Conservation (phyloP, 1,284 basidiomycete genomes). For the Trichosporon sp. region DNA sequence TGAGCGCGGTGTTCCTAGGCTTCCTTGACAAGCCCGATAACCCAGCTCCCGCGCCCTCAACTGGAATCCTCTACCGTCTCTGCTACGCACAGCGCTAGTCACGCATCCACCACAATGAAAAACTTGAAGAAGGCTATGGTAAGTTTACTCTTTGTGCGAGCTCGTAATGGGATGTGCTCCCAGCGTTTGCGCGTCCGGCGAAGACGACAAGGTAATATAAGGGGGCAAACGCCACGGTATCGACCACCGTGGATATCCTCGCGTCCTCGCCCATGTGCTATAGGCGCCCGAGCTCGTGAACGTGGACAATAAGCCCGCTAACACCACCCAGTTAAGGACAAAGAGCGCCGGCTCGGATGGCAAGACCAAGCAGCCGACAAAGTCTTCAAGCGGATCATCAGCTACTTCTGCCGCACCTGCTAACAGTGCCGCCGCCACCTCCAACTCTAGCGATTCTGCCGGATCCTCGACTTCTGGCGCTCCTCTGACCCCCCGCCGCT, state of each 20-base stretch:
- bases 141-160: conserved; percentile 25
- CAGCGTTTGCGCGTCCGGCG: not conserved
- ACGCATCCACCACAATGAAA: conserved; percentile 62
- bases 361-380: conserved; percentile 40
- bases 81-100: not conserved
- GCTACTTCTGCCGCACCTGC: conserved; percentile 47
- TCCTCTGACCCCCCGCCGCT: conserved; percentile 44
- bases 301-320: not conserved
- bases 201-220: conserved; percentile 1
- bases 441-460: conserved; percentile 4
- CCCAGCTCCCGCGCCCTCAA: not conserved
- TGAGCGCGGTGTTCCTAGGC: conserved; percentile 1
- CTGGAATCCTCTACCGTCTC: not conserved
- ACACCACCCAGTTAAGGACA: conserved; percentile 30
- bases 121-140: conserved; percentile 84
- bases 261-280: not conserved
- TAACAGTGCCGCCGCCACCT: conserved; percentile 2
- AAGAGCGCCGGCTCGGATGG: conserved; percentile 34
- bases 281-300: not conserved
- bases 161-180: conserved; percentile 1
- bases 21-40: not conserved
- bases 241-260: not conserved
- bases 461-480: conserved; percentile 34
- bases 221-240: not conserved
- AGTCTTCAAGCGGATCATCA: conserved; percentile 38